Evolutionary conservation across 2,329 filamentous ascomycete genomes (phyloP).

Genomic region (Apiospora sp.): DNA sequence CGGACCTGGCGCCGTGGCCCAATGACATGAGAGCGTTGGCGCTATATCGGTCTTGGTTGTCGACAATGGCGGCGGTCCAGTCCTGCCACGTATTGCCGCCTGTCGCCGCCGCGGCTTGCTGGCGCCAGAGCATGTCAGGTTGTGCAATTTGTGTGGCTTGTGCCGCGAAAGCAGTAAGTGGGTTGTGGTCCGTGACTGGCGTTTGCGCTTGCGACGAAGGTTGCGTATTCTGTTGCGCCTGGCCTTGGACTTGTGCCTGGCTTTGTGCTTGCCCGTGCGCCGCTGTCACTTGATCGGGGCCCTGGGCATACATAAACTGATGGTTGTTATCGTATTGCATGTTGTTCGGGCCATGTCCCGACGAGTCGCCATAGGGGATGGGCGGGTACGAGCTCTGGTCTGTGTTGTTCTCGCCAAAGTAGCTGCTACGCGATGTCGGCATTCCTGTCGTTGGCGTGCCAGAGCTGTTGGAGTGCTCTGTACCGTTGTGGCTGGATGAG

Average conservation of each 20-base stretch:
- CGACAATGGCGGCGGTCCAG: conserved; percentile 61
- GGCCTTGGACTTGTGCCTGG: conserved; percentile 38
- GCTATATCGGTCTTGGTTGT: conserved; percentile 58
- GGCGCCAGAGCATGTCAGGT: conserved; percentile 41
- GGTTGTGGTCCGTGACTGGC: conserved; percentile 35
- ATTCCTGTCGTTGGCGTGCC: conserved; percentile 36
- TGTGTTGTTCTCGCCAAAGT: conserved; percentile 37
- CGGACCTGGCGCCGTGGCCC: conserved; percentile 39
- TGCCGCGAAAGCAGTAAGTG: conserved; percentile 40
- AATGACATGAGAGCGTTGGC: conserved; percentile 58
- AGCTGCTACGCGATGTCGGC: conserved; percentile 35
- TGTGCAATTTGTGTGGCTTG: conserved; percentile 41
- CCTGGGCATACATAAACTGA: conserved; percentile 40
- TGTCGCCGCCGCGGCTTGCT: conserved; percentile 39
- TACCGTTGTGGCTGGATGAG: conserved; percentile 32
- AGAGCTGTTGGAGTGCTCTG: conserved; percentile 32
- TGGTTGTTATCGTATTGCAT: conserved; percentile 39
- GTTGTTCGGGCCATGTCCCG: conserved; percentile 34
- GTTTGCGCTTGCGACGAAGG: conserved; percentile 32
- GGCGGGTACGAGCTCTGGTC: conserved; percentile 39
- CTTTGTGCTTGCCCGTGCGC: conserved; percentile 36
- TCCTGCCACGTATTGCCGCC: conserved; percentile 60
- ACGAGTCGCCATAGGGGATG: conserved; percentile 37
- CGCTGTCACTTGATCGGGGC: conserved; percentile 35
- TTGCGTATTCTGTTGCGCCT: conserved; percentile 33